Evolutionary conservation across 495 filamentous ascomycete species (phyloP).

Genomic region (Annulohypoxylon stygium): DNA sequence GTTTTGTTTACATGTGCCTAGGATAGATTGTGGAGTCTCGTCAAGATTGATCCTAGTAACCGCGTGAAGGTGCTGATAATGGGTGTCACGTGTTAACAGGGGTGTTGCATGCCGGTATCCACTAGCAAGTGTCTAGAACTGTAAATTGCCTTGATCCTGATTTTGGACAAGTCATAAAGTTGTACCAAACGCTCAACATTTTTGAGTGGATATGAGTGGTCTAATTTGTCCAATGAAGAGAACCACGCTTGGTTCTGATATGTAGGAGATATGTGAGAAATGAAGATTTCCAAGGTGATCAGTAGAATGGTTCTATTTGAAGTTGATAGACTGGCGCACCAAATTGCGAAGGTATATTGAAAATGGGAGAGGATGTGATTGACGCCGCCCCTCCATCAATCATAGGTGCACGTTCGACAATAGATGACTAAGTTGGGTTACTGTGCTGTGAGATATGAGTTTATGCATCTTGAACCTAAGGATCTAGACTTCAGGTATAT

Average conservation of each 20-base stretch:
- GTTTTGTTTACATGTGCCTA: constrained; percentile 43
- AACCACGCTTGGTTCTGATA: background rate
- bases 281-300: constrained; percentile 2
- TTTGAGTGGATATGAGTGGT: constrained; percentile 8
- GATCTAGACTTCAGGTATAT: background rate
- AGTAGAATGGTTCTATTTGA: background rate
- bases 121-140: background rate
- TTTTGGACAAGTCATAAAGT: background rate
- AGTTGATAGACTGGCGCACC: background rate
- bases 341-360: background rate
- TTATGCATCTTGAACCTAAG: background rate
- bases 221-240: background rate
- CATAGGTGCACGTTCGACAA: background rate
- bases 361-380: background rate
- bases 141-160: background rate
- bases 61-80: constrained; percentile 32
- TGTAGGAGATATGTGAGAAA: constrained; percentile 4
- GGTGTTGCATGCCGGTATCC: background rate
- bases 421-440: background rate
- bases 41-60: background rate
- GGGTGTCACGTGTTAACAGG: constrained; percentile 45
- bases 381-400: background rate
- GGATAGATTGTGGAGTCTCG: constrained; percentile 33
- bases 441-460: background rate
- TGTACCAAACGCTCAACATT: background rate